Base-by-base conservation (phyloP, 2,329 filamentous ascomycete species). In the Colletotrichum zoysiae region DNA sequence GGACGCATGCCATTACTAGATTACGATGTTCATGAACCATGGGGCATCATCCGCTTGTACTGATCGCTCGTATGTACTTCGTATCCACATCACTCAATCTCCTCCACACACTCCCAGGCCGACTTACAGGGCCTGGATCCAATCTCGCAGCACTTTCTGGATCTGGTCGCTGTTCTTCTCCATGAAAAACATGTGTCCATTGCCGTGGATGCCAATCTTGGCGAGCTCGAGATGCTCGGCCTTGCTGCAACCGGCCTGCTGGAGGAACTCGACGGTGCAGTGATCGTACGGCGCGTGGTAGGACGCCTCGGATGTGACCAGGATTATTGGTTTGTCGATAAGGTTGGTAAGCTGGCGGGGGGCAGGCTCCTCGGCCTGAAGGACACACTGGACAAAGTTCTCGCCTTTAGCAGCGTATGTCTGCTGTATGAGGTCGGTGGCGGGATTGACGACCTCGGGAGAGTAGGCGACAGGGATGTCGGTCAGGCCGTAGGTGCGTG, bases 131-230 rank as follows among this genome's bases (percentile, higher is more conserved):
- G 58, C 59, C 46, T 60, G 46, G 48, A 78, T 76, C 77, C 77
- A 80, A 5, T 67, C 44, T n/a, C 76, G 65, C 3, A 79, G 38
- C 16, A 75, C 66, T 33, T 57, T 53, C 44, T 78, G 76, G 58
- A 86, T 82, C 55, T 80, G 73, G 70, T 82, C 76, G 65, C 82
- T 86, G 74, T 87, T 87, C 78, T 80, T 82, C 78, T 86, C 85
- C 78, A 86, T 77, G 71, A 86, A 85, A 67, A 84, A 81, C 81
- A 86, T 82, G 76, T 86, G 84, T 0, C 82, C 84, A 69, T 86
- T 86, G 9, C 85, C 85, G 48, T 77, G 74, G 46, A 86, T 80
- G 5, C 82, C 83, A 8, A 76, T 75, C 40, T 83, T 78, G 7
- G 70, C 78, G 30, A 86, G 78, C 74, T 79, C 77, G 50, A 84